Percentiles rank a stretch among this genome's conserved stretches.
These are phyloP conservation scores for Platismatia glauca DNA, from an alignment of 495 filamentous ascomycete genomes.

Conservation along the genomic window DNA sequence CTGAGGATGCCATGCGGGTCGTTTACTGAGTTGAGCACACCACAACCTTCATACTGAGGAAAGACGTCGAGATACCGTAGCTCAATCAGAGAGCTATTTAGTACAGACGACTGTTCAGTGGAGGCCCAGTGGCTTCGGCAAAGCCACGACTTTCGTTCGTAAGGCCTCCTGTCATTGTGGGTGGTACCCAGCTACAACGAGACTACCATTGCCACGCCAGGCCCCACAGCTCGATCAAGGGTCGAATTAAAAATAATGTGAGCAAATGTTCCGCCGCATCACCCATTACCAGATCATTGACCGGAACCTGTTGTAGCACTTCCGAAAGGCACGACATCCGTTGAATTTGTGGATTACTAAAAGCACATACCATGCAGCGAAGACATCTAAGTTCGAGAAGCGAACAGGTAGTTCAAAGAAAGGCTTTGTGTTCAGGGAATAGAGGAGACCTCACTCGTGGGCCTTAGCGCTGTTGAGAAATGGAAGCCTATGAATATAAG, in stretches of 20 bases:
- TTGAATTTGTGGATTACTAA: neutral
- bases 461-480: neutral
- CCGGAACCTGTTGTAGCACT: neutral
- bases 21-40: neutral
- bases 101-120: neutral
- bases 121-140: neutral
- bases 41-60: neutral
- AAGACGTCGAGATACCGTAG: neutral
- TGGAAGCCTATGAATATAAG: neutral
- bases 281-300: neutral
- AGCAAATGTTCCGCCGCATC: neutral
- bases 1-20: neutral
- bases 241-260: neutral
- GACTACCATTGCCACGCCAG: neutral
- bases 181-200: neutral
- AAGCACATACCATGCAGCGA: neutral
- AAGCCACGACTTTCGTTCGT: neutral
- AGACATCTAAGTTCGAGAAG: neutral
- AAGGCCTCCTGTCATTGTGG: neutral
- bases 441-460: neutral
- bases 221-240: neutral
- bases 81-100: neutral
- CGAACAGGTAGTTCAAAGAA: neutral
- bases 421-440: neutral
- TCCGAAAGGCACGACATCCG: neutral